phyloP scores from a whole-genome alignment of 2,329 filamentous ascomycete species.

The Thelonectria rubi region DNA sequence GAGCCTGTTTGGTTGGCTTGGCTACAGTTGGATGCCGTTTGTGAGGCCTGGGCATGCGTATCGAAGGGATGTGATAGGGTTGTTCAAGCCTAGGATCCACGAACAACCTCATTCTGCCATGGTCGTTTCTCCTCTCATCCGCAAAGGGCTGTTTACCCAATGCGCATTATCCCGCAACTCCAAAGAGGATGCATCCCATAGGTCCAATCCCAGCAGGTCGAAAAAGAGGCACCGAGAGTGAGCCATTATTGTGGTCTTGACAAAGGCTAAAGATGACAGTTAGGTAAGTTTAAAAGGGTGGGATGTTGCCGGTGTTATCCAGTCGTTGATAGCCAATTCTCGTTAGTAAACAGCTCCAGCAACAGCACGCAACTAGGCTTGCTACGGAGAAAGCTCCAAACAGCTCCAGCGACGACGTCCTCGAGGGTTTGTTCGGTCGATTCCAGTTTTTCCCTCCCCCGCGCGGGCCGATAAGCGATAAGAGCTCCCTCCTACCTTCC shows the following conservation, averaged over 20 bases:
- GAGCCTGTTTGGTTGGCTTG: constrained; percentile 14
- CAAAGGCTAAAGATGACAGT: constrained; percentile 6
- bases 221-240: constrained; percentile 17
- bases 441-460: constrained; percentile 27
- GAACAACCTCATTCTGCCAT: not conserved
- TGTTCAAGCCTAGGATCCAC: not conserved
- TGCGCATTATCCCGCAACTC: constrained; percentile 18
- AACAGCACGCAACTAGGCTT: constrained; percentile 7
- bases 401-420: constrained; percentile 5
- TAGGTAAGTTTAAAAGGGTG: constrained; percentile 11
- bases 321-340: constrained; percentile 15
- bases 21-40: constrained; percentile 26
- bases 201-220: constrained; percentile 7
- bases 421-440: not conserved
- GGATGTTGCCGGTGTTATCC: constrained; percentile 17
- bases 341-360: constrained; percentile 21
- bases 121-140: constrained; percentile 3
- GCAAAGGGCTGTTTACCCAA: constrained; percentile 1
- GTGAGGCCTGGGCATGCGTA: constrained; percentile 29
- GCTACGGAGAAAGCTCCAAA: constrained; percentile 13
- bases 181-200: constrained; percentile 10
- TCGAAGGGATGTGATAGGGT: not conserved
- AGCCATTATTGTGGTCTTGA: constrained; percentile 25
- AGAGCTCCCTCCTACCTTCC: constrained; percentile 32
- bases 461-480: constrained; percentile 43